A percentile compares a stretch with the other conserved stretches of the same genome.
These are phyloP conservation scores for Trichoderma erinaceum DNA, from an alignment of 495 filamentous ascomycete species.

Conservation along the genomic window DNA sequence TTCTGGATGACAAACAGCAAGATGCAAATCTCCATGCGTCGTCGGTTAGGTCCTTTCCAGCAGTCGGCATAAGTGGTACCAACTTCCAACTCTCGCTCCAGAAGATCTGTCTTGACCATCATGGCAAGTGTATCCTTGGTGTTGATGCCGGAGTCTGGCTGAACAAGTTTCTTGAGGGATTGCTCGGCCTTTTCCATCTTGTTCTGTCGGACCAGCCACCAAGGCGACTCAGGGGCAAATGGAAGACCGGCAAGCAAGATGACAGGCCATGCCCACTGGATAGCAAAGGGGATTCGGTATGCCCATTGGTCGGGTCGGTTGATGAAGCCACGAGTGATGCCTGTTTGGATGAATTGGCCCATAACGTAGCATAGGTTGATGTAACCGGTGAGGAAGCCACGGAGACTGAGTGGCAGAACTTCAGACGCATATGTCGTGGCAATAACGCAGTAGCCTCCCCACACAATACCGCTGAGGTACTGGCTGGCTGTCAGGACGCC, in stretches of 20 bases:
- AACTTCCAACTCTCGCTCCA: constrained; percentile 53
- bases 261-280: constrained; percentile 52
- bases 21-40: constrained; percentile 61
- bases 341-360: constrained; percentile 47
- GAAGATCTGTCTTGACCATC: constrained; percentile 63
- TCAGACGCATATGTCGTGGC: constrained; percentile 49
- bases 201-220: constrained; percentile 49
- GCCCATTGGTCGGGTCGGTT: constrained; percentile 40
- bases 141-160: constrained; percentile 37
- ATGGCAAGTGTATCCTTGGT: constrained; percentile 58
- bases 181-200: constrained; percentile 36
- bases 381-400: constrained; percentile 56
- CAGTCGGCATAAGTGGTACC: constrained; percentile 58
- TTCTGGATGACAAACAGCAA: constrained; percentile 43
- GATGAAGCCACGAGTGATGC: constrained; percentile 36
- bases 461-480: constrained; percentile 61
- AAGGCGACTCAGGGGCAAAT: constrained; percentile 40
- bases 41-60: constrained; percentile 59
- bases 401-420: constrained; percentile 56
- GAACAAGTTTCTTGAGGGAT: constrained; percentile 33
- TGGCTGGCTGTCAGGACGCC: constrained; percentile 56
- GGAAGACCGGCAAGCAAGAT: constrained; percentile 33
- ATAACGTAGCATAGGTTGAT: constrained; percentile 65
- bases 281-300: constrained; percentile 50
- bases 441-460: constrained; percentile 46